Percentiles rank a stretch among this genome's conserved stretches.
These are phyloP conservation scores for Xylaria polymorpha DNA, from an alignment of 2,329 filamentous ascomycete species.

Conservation along the genomic window DNA sequence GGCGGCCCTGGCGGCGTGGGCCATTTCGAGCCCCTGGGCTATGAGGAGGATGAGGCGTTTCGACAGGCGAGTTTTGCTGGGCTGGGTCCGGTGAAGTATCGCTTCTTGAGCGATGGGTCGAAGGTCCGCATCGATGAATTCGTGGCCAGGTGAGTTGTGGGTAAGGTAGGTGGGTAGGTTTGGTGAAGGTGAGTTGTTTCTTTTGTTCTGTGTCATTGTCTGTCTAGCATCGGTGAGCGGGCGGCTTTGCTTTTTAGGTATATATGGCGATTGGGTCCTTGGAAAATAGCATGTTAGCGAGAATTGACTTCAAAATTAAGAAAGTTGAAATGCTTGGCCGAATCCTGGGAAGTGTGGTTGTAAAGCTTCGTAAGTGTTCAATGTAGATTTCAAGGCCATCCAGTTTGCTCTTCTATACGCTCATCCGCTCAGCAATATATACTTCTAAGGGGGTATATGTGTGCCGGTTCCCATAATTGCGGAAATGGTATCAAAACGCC, in stretches of 20 bases:
- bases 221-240: neutral
- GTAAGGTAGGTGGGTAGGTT: neutral
- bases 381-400: neutral
- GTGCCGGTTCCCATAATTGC: neutral
- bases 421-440: neutral
- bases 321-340: neutral
- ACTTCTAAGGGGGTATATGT: neutral
- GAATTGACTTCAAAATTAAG: neutral
- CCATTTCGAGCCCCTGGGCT: neutral
- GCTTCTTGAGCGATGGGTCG: neutral
- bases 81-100: neutral
- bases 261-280: neutral
- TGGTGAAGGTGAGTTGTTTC: neutral
- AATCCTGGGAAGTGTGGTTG: neutral
- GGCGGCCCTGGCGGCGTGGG: neutral
- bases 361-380: constrained; percentile 17
- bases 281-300: constrained; percentile 4
- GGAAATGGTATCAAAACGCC: constrained; percentile 30
- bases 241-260: neutral
- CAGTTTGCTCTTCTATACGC: neutral
- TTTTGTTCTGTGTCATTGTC: neutral
- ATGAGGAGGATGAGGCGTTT: neutral
- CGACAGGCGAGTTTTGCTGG: neutral
- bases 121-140: neutral
- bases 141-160: neutral